These are phyloP conservation scores for Acephala macrosclerotiorum DNA, from an alignment of 2,329 filamentous ascomycete species.

Conservation along the genomic window DNA sequence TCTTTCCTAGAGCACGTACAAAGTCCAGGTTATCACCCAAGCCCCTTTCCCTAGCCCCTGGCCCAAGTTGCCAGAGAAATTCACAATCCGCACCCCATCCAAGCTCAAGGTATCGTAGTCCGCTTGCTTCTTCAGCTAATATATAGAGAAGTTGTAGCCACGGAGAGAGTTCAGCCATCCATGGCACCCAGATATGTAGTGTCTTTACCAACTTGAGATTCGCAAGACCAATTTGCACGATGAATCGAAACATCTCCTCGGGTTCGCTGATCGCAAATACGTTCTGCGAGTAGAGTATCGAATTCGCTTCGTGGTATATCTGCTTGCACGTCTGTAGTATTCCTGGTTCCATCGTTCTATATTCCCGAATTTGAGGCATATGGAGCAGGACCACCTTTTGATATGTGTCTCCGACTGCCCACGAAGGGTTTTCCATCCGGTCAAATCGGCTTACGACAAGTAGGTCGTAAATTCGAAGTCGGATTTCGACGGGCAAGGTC, in stretches of 20 bases:
- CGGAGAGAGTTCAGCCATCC: neutral
- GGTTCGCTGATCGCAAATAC: slow-evolving; percentile 11
- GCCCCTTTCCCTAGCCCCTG: slow-evolving; percentile 15
- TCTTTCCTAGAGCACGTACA: slow-evolving; percentile 16
- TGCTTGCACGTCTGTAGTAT: slow-evolving; percentile 20
- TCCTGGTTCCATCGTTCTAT: slow-evolving; percentile 16
- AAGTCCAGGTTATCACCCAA: slow-evolving; percentile 21
- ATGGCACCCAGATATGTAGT: neutral
- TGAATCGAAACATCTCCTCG: neutral
- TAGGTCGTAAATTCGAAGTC: neutral
- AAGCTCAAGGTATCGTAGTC: slow-evolving; percentile 17
- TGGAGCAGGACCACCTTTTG: neutral
- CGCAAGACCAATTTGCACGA: neutral
- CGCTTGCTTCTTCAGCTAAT: slow-evolving; percentile 9
- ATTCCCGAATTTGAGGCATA: neutral
- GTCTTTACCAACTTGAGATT: neutral
- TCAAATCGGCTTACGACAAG: neutral
- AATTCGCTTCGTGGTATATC: slow-evolving; percentile 18
- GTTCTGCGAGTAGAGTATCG: slow-evolving; percentile 22
- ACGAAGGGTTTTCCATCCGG: neutral
- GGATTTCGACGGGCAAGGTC: neutral
- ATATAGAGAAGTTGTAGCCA: neutral
- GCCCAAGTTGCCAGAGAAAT: slow-evolving; percentile 4
- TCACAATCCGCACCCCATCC: slow-evolving; percentile 19
- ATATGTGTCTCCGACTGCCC: neutral